Percentiles rank a stretch among this genome's conserved stretches.
phyloP scores from a whole-genome alignment of 148 eudicot genomes.

The Linanthus parryae region DNA sequence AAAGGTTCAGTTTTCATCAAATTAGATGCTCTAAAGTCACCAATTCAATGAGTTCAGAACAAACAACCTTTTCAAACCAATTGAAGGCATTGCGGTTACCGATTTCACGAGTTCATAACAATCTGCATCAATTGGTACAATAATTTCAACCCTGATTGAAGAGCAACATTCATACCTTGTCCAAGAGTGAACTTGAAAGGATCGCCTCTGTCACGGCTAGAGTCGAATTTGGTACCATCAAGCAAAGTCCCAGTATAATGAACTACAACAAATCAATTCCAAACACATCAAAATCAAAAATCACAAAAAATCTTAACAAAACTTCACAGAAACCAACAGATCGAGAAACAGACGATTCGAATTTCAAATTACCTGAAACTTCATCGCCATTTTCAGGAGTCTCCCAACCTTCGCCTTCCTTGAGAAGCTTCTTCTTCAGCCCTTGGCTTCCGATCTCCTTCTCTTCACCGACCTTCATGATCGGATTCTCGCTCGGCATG shows the following conservation, averaged over 20 bases:
- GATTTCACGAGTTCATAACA: too few species aligned
- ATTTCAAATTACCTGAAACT: conserved; percentile 69
- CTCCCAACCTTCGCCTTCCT: conserved; percentile 86
- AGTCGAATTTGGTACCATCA: conserved; percentile 88
- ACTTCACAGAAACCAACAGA: conserved; percentile 34
- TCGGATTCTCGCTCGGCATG: conserved; percentile 15
- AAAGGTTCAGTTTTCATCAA: too few species aligned
- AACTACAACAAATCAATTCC: conserved; percentile 47
- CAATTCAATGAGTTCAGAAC: too few species aligned
- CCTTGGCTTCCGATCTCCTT: conserved; percentile 75
- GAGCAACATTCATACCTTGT: conserved; percentile 63
- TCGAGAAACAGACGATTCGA: conserved; percentile 25
- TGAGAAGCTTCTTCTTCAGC: conserved; percentile 86
- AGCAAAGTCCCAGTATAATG: conserved; percentile 93
- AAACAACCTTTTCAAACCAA: too few species aligned
- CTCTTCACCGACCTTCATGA: conserved; percentile 79
- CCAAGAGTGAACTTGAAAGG: conserved; percentile 93
- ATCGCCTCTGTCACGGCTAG: conserved; percentile 76
- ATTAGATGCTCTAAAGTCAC: too few species aligned
- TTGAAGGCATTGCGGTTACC: too few species aligned
- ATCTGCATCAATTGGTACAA: too few species aligned
- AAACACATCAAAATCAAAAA: conserved; percentile 7
- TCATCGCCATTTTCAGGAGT: conserved; percentile 89
- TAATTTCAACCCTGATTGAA: too few species aligned
- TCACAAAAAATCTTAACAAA: conserved; percentile 8